Evolutionary conservation across 2,329 filamentous ascomycete genomes (phyloP), one percentile per base, ranked within the genome.

Genomic region (Fusarium udum): DNA sequence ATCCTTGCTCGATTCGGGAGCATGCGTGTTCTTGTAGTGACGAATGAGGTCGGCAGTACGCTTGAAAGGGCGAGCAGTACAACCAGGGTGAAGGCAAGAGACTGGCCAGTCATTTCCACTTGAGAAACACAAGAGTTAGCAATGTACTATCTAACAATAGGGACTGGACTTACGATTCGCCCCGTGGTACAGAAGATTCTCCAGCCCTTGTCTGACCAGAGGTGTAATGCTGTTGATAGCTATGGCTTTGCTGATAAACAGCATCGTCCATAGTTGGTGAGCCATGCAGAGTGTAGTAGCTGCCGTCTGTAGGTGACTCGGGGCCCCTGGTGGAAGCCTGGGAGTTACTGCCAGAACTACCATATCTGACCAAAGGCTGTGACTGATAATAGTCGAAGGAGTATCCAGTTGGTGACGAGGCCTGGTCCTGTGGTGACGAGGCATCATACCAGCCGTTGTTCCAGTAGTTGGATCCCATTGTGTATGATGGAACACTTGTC

Each of bases 31-130:
- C 58, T 82, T 81, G 75, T 84, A 83, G 78, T 90, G 88, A 22
- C 88, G 84, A 56, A 87, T 82, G 15, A 89, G 84, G 78, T 90
- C 88, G 16, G 88, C 87, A 60, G 83, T 83, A 37, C 88, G 85
- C 75, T 83, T 84, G 77, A 89, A 90, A 3, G 82, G 81, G 57
- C 83, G 83, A 36, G 82, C 79, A 36, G 77, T 79, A 80, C 88
- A 90, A 31, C 80, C 81, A 13, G 79, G 78, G 37, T 78, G 71
- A 14, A 83, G 79, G 75, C 86, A 87, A 37, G 73, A 78, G 59
- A 83, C 80, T 46, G 81, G 80, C 67, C 78, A 80, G 69, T 83
- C 80, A 14, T 76, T 78, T 31, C 75, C 75, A 61, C 36, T 73
- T 62, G 45, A 66, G 51, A 45, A 51, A 60, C 61, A 67, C 14